phyloP scores from a whole-genome alignment of 352 stramenopile genomes.

The Phytophthora brassicae region DNA sequence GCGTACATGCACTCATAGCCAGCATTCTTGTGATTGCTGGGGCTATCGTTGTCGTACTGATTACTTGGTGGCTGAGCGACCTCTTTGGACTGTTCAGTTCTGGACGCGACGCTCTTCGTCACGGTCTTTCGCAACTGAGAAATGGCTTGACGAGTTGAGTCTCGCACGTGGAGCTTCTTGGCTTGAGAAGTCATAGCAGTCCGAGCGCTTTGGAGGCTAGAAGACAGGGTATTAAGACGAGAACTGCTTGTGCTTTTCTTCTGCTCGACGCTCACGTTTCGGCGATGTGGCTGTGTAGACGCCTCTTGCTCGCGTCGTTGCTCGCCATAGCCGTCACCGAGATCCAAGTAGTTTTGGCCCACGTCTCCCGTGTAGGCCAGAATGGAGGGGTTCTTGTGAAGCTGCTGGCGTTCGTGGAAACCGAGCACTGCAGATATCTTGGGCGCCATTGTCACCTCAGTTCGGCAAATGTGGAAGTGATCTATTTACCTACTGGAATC shows the following conservation, averaged over 20 bases:
- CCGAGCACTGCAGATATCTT: slow-evolving; percentile 24
- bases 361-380: slow-evolving; percentile 28
- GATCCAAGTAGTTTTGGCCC: slow-evolving; percentile 30
- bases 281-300: not conserved
- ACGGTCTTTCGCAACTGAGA: slow-evolving; percentile 26
- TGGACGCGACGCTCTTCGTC: not conserved
- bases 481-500: not conserved
- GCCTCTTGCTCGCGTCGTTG: slow-evolving; percentile 7
- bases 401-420: slow-evolving; percentile 28
- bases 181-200: slow-evolving; percentile 8
- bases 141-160: slow-evolving; percentile 27
- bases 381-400: slow-evolving; percentile 30
- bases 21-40: not conserved
- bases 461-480: slow-evolving; percentile 24
- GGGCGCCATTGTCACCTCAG: slow-evolving; percentile 19
- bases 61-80: slow-evolving; percentile 3
- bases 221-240: slow-evolving; percentile 23
- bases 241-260: slow-evolving; percentile 2
- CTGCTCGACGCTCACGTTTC: slow-evolving; percentile 1
- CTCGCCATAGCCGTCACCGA: slow-evolving; percentile 14
- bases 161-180: slow-evolving; percentile 31
- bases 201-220: slow-evolving; percentile 21
- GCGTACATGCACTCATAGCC: slow-evolving; percentile 28
- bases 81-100: not conserved
- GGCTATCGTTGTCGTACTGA: slow-evolving; percentile 17